Evolutionary conservation across 2,329 filamentous ascomycete genomes (phyloP).

Genomic region (Botryosphaeria dothidea): DNA sequence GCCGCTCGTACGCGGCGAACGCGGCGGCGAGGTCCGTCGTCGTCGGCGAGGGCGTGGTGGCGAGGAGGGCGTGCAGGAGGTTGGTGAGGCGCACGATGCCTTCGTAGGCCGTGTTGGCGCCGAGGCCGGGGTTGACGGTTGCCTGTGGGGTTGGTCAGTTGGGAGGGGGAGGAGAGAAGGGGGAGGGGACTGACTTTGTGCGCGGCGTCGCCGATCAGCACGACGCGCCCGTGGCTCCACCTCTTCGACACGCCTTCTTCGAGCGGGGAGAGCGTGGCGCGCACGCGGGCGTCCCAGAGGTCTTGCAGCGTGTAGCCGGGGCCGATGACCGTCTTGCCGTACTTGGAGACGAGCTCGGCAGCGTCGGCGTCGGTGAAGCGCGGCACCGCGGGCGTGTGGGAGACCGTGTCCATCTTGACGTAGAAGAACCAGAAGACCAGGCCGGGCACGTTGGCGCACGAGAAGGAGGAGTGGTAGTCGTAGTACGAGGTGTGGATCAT

Average conservation of each 20-base stretch:
- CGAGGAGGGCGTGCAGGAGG: background rate
- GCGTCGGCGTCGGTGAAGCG: constrained; percentile 36
- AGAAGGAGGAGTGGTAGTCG: constrained; percentile 21
- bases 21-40: background rate
- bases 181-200: constrained; percentile 19
- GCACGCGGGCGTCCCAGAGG: background rate
- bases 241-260: constrained; percentile 8
- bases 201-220: background rate
- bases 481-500: constrained; percentile 23
- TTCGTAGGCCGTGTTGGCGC: constrained; percentile 6
- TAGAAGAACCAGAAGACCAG: constrained; percentile 14
- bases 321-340: constrained; percentile 11
- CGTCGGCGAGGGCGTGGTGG: background rate
- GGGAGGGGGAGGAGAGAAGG: no score
- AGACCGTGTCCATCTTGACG: background rate
- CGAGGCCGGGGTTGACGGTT: constrained; percentile 10
- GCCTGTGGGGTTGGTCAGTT: background rate
- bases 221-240: constrained; percentile 5
- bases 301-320: constrained; percentile 19
- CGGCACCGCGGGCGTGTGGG: constrained; percentile 8
- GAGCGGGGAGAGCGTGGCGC: background rate
- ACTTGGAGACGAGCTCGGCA: constrained; percentile 23
- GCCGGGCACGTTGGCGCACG: constrained; percentile 21
- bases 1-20: background rate
- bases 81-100: constrained; percentile 8